Base-by-base conservation (phyloP, 805 yeast genomes). In the Tanozyma kutaoensis region DNA sequence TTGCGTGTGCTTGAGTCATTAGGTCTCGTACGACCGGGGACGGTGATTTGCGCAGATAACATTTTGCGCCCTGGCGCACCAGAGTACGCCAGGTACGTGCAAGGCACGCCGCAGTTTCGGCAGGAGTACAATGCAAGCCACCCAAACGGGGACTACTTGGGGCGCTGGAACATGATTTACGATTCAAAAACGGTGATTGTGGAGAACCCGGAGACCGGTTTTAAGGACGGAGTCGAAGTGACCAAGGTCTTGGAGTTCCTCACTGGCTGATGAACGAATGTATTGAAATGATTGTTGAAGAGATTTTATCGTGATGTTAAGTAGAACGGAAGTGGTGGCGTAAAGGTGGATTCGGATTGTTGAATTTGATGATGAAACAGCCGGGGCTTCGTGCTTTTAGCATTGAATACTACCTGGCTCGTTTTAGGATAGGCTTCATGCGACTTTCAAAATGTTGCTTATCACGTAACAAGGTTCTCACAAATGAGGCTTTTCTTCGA, bases 151-250 rank as follows among this genome's bases (percentile, higher is more conserved):
- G 28, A 38, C 17, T 54, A 35, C 25, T 24, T 38, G 4, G 67
- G 67, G 1, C 46, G 54, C 24, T 62, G 65, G 66, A 55, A 61
- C 15, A 36, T 59, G 11, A 21, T 56, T 12, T 63, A 63, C 33
- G 55, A 59, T 4, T 42, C 61, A 0, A 25, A 44, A 14, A 45
- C 53, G 2, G 33, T 45, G 4, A 37, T 43, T 8, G 42, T 39
- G 11, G 22, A 23, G 11, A 27, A 32, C 18, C 26, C 36, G 6
- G 34, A 36, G 7, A 32, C 32, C 3, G 35, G 39, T 8, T 18
- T 13, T 12, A 7, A 21, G 23, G 56, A 50, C 35, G 57, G 46
- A 1, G 42, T 55, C 14, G 61, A 53, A 31, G 35, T 57, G 22
- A 50, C 60, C 12, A 33, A 34, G 13, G 48, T 53, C 26, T 38